Conservation (phyloP, 116 monocot genomes). For the Cymodocea nodosa region DNA sequence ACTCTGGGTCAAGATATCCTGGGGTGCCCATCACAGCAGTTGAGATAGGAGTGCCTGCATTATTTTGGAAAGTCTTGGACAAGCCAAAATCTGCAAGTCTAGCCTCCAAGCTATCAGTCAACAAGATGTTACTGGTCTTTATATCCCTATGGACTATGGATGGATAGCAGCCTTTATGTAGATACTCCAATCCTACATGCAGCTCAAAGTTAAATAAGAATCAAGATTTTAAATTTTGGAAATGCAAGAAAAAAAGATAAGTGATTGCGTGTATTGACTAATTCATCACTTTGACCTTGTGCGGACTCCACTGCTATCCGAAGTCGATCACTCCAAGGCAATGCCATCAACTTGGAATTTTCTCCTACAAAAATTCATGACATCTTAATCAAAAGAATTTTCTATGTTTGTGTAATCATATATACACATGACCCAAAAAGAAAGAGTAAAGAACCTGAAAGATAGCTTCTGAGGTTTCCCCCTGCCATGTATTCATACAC, state of each 20-base stretch:
- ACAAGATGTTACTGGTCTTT: slow-evolving; percentile 9
- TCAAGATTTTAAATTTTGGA: not conserved
- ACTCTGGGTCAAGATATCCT: slow-evolving; percentile 16
- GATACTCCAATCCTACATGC: slow-evolving; percentile 9
- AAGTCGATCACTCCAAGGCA: slow-evolving; percentile 22
- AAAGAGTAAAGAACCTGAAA: slow-evolving; percentile 1
- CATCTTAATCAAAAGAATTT: too few species aligned
- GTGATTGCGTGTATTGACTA: too few species aligned
- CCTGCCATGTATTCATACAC: slow-evolving; percentile 9
- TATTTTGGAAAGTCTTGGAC: slow-evolving; percentile 7
- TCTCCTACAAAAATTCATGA: slow-evolving; percentile 12
- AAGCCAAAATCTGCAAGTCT: slow-evolving; percentile 14
- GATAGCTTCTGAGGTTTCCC: slow-evolving; percentile 5
- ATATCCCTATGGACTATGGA: slow-evolving; percentile 12
- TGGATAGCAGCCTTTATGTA: slow-evolving; percentile 10
- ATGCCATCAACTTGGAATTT: not conserved
- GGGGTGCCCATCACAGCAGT: slow-evolving; percentile 8
- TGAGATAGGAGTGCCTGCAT: slow-evolving; percentile 6
- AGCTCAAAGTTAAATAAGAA: not conserved
- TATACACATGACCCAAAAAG: too few species aligned
- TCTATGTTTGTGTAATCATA: too few species aligned
- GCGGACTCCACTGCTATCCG: slow-evolving; percentile 24
- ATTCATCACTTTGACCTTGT: slow-evolving; percentile 11
- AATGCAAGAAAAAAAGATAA: not conserved
- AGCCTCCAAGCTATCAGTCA: slow-evolving; percentile 4